These are phyloP conservation scores for Botrytis galanthina DNA, from an alignment of 2,329 filamentous ascomycete species.

Conservation along the genomic window DNA sequence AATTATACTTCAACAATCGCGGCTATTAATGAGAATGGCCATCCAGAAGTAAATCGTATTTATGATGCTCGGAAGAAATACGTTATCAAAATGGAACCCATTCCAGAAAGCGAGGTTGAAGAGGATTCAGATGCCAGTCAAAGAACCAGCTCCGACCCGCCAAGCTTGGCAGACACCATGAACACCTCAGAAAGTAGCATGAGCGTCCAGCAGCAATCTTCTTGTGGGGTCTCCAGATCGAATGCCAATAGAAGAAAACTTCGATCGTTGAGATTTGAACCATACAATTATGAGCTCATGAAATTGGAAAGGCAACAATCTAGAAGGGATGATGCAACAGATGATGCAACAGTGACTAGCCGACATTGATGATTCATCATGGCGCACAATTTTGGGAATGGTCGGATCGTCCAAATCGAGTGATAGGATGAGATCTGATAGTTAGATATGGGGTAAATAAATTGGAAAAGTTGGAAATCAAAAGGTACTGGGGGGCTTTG, in stretches of 20 bases:
- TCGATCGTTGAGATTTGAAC: background rate
- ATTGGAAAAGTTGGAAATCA: background rate
- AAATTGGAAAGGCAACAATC: background rate
- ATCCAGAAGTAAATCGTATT: background rate
- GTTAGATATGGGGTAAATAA: background rate
- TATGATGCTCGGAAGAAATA: accelerated
- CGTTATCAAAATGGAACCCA: background rate
- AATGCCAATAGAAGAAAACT: background rate
- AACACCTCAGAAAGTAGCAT: background rate
- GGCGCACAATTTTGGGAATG: background rate
- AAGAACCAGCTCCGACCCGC: background rate
- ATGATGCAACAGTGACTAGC: background rate
- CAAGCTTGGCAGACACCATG: background rate
- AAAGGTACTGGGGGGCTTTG: background rate
- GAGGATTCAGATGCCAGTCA: background rate
- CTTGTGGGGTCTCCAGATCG: background rate
- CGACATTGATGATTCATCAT: background rate
- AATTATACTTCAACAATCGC: background rate
- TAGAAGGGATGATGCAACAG: background rate
- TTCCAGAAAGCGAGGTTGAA: background rate
- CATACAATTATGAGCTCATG: background rate
- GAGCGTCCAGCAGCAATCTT: background rate
- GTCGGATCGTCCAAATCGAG: background rate
- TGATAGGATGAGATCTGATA: background rate
- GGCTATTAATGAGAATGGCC: accelerated